Base-by-base conservation (phyloP, 352 stramenopile genomes). In the Aphanomyces invadans region DNA sequence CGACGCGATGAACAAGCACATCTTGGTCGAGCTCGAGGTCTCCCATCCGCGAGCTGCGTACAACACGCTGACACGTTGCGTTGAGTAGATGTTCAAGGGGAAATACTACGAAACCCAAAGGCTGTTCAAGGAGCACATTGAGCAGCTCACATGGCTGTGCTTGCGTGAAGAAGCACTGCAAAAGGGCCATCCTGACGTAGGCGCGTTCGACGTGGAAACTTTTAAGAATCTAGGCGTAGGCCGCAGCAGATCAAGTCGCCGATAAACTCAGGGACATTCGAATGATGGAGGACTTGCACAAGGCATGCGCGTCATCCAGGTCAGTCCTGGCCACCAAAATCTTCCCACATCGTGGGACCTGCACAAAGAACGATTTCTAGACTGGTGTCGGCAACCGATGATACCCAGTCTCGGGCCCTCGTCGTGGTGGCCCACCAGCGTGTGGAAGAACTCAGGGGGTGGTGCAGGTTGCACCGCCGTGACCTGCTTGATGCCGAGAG, bases 121-220 rank as follows among this genome's bases (percentile, higher is more conserved):
- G 31, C n/a, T 65, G 19, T 65, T 65, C 38, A 19, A 17, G 17
- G 52, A 65, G 17, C 56, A 65, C 12, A 15, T 65, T 28, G 3
- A 15, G 15, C 11, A 54, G 2, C 31, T 65, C 12, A 65, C 56
- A 2, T 21, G 54, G 10, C 21, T 11, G 26, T 65, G 56, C 26
- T 36, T 65, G 1, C 21, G 54, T n/a, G 56, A 65, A 54, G 56
- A 65, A 11, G 56, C 56, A 10, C 26, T 65, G 56, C 56, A 60
- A 17, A 59, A 23, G 23, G 56, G 56, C 15, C 56, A 65, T 28
- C 9, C 56, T 0, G 23, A 10, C 23, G 56, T 65, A 65, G 21
- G 15, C 31, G 21, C 52, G 4, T 28, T 15, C 3, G 9, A 60
- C 26, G 19, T n/a, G 12, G 21, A 12, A 1, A 31, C 12, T 9